Evolutionary conservation across 805 yeast species (phyloP).

Genomic region (Dipodascopsis tothii): DNA sequence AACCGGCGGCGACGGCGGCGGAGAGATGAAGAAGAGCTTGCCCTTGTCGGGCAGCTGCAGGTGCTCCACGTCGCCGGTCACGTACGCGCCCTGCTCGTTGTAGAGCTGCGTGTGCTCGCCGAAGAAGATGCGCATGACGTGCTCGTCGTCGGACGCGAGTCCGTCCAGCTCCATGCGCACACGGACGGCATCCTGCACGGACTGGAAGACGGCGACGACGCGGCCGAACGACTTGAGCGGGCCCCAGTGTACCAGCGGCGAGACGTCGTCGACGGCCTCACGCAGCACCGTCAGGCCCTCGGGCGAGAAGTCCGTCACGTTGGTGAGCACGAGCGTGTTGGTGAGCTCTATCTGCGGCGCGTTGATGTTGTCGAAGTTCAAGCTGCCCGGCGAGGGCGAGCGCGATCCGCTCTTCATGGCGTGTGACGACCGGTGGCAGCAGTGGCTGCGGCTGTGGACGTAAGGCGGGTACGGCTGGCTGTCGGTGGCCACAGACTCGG

Average conservation of each 20-base stretch:
- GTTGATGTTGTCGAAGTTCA: background rate
- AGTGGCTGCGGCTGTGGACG: too few species aligned
- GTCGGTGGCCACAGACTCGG: too few species aligned
- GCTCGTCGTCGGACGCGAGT: background rate
- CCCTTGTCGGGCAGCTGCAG: slow-evolving; percentile 24
- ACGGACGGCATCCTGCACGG: slow-evolving; percentile 9
- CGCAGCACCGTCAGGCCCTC: background rate
- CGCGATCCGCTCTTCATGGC: background rate
- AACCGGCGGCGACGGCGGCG: slow-evolving; percentile 28
- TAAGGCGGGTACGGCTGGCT: too few species aligned
- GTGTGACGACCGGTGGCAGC: too few species aligned
- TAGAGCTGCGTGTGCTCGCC: slow-evolving; percentile 4
- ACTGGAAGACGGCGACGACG: slow-evolving; percentile 12
- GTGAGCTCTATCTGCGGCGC: background rate
- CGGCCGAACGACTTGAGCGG: slow-evolving; percentile 15
- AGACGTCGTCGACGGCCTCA: background rate
- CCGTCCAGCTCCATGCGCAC: slow-evolving; percentile 9
- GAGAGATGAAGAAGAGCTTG: slow-evolving; percentile 23
- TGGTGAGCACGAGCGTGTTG: slow-evolving; percentile 4
- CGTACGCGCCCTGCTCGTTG: background rate
- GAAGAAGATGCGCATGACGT: slow-evolving; percentile 8
- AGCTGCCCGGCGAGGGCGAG: background rate
- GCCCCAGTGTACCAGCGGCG: slow-evolving; percentile 16
- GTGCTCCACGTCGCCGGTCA: slow-evolving; percentile 4
- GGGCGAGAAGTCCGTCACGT: background rate